phyloP scores from a whole-genome alignment of 305 asterid species.

The Solanum chacoense region DNA sequence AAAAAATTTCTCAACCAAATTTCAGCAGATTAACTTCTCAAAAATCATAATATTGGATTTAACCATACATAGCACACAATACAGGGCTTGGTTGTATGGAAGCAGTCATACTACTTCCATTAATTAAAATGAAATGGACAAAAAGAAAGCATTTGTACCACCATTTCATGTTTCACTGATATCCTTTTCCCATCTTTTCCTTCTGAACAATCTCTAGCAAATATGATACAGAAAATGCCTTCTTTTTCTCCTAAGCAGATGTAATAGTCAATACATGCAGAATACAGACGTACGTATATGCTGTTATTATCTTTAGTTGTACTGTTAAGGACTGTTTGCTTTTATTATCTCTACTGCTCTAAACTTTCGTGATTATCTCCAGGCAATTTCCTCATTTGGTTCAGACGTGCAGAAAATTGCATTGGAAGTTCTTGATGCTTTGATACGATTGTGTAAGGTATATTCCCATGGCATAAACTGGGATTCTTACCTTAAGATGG shows the following conservation, averaged over 20 bases:
- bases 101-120: neutral
- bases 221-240: neutral
- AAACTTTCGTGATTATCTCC: constrained; percentile 18
- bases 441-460: constrained; percentile 70
- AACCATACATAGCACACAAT: neutral
- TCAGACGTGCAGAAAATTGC: constrained; percentile 58
- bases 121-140: neutral
- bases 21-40: neutral
- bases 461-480: constrained; percentile 59
- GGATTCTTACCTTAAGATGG: constrained; percentile 31
- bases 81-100: neutral
- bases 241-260: neutral
- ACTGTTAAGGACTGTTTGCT: neutral
- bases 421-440: constrained; percentile 50
- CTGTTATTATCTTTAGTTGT: neutral
- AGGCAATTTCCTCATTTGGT: constrained; percentile 45
- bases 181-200: neutral
- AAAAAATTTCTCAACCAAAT: neutral
- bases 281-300: neutral
- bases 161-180: neutral
- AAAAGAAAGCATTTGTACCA: neutral
- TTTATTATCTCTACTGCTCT: neutral
- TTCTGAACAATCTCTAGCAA: neutral
- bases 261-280: neutral
- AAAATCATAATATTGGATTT: neutral